Evolutionary conservation across 306 rosid genomes (phyloP).

Genomic region (Castanea mollissima): DNA sequence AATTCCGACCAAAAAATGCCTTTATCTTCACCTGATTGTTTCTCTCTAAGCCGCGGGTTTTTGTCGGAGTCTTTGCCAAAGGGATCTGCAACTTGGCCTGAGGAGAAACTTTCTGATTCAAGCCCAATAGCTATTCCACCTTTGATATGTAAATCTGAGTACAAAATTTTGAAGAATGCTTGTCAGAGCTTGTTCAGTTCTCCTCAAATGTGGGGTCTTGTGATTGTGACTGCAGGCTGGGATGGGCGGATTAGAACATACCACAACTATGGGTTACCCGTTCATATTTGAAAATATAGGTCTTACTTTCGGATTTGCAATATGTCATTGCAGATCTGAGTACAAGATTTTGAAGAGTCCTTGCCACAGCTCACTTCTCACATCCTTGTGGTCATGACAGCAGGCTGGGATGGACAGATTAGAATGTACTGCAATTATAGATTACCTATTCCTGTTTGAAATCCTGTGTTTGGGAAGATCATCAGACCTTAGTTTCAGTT

Average conservation of each 20-base stretch:
- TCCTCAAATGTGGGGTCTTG: constrained; percentile 71
- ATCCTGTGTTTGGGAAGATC: neutral
- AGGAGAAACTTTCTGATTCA: constrained; percentile 54
- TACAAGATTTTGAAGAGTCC: constrained; percentile 64
- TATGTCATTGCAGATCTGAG: constrained; percentile 41
- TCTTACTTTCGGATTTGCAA: neutral
- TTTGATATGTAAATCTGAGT: constrained; percentile 55
- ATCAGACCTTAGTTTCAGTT: constrained; percentile 4
- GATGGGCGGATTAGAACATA: constrained; percentile 75
- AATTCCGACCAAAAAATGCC: constrained; percentile 34
- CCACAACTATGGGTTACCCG: constrained; percentile 73
- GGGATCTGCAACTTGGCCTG: constrained; percentile 82
- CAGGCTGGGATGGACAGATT: constrained; percentile 70
- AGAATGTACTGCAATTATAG: constrained; percentile 65
- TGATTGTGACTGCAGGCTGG: constrained; percentile 75
- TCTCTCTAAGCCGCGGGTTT: constrained; percentile 56
- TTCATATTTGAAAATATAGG: constrained; percentile 35
- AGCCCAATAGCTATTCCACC: constrained; percentile 40
- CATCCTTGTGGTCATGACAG: constrained; percentile 64
- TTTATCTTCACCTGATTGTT: constrained; percentile 65
- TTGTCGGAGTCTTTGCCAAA: constrained; percentile 58
- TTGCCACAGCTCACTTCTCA: constrained; percentile 55
- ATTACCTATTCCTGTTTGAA: constrained; percentile 48
- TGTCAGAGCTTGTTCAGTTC: constrained; percentile 66
- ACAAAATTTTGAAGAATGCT: constrained; percentile 68